These are phyloP conservation scores for Boletus coccyginus DNA, from an alignment of 768 basidiomycete genomes.

Conservation along the genomic window DNA sequence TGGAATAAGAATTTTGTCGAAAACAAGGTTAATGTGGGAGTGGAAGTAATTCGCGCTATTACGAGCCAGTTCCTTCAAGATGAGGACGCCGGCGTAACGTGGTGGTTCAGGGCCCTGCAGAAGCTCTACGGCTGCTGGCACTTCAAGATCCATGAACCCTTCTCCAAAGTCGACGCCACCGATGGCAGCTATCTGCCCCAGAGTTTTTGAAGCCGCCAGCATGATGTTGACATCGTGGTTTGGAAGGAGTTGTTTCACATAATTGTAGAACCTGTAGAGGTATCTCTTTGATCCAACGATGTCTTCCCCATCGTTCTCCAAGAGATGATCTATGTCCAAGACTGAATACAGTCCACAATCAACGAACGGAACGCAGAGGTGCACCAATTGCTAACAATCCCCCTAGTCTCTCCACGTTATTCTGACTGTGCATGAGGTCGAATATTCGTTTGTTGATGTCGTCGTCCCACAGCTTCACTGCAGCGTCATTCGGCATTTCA, in stretches of 20 bases:
- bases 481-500: conserved; percentile 80
- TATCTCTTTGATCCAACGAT: conserved; percentile 77
- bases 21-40: conserved; percentile 80
- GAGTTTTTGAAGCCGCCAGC: conserved; percentile 90
- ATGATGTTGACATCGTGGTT: conserved; percentile 91
- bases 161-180: conserved; percentile 85
- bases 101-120: conserved; percentile 77
- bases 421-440: conserved; percentile 80
- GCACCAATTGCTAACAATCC: conserved; percentile 86
- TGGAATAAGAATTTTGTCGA: conserved; percentile 91
- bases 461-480: conserved; percentile 83
- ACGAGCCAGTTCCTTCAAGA: conserved; percentile 88
- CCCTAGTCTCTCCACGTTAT: conserved; percentile 76
- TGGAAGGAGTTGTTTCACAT: conserved; percentile 89
- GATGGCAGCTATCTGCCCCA: conserved; percentile 82
- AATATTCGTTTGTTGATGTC: conserved; percentile 77
- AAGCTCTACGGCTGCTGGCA: conserved; percentile 77
- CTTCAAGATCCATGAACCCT: conserved; percentile 86
- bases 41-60: conserved; percentile 88
- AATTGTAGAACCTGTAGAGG: conserved; percentile 86
- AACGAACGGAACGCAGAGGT: conserved; percentile 14
- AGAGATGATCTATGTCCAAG: conserved; percentile 55
- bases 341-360: conserved; percentile 6
- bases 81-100: conserved; percentile 90
- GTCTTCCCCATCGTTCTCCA: conserved; percentile 76